Percentiles rank a stretch among this genome's conserved stretches.
Conservation (phyloP, 202 grass and related monocot genomes). For the Setaria italica region DNA sequence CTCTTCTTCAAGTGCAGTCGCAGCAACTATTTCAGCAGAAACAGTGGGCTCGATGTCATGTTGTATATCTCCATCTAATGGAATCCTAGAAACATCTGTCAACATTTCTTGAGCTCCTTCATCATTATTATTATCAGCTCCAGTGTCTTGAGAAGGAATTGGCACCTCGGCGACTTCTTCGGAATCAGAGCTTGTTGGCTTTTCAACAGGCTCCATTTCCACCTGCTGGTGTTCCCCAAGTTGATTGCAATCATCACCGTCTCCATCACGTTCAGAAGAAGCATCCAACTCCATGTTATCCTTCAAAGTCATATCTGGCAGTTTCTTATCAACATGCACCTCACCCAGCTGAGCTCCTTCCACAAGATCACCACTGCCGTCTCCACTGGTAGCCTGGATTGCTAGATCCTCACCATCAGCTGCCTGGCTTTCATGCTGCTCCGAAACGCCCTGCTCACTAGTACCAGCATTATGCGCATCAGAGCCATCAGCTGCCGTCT, state of each 20-base stretch:
- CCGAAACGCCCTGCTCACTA: slow-evolving; percentile 37
- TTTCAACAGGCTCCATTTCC: slow-evolving; percentile 40
- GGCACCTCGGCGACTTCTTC: slow-evolving; percentile 33
- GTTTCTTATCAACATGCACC: slow-evolving; percentile 11
- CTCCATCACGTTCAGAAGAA: slow-evolving; percentile 33
- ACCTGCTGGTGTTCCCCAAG: slow-evolving; percentile 19
- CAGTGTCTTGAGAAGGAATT: slow-evolving; percentile 36
- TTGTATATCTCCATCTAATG: slow-evolving; percentile 35
- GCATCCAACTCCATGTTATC: slow-evolving; percentile 12
- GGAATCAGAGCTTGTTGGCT: not conserved
- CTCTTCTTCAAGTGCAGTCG: slow-evolving; percentile 40
- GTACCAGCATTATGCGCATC: slow-evolving; percentile 3
- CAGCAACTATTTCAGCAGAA: slow-evolving; percentile 22
- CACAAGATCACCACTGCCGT: slow-evolving; percentile 6
- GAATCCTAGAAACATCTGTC: slow-evolving; percentile 34
- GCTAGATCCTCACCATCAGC: slow-evolving; percentile 1
- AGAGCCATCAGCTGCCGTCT: not conserved
- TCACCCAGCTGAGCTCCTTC: slow-evolving; percentile 36
- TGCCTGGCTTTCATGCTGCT: not conserved
- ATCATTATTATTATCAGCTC: slow-evolving; percentile 14
- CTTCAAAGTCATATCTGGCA: slow-evolving; percentile 24
- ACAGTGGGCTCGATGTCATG: slow-evolving; percentile 18
- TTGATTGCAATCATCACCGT: slow-evolving; percentile 4
- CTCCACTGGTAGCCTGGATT: slow-evolving; percentile 5
- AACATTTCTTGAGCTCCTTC: slow-evolving; percentile 36